phyloP scores from a whole-genome alignment of 1,284 basidiomycete genomes.

The Moesziomyces antarcticus region DNA sequence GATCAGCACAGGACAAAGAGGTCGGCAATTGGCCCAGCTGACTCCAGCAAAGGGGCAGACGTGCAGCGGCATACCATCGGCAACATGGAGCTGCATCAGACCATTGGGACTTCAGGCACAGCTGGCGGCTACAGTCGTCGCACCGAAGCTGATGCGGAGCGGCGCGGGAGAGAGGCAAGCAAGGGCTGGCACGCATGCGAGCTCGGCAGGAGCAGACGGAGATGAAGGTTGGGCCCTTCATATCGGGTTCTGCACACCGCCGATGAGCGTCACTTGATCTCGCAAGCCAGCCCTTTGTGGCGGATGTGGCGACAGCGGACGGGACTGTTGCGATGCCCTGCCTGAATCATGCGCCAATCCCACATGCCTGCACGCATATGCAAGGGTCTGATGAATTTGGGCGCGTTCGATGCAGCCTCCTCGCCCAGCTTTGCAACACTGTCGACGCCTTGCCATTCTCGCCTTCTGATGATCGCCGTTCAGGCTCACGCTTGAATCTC shows the following conservation, averaged over 20 bases:
- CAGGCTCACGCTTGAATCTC: no score
- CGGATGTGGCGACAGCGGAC: background rate
- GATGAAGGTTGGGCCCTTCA: background rate
- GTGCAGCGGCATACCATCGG: background rate
- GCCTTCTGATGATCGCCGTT: background rate
- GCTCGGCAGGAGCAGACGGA: background rate
- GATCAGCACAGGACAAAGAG: background rate
- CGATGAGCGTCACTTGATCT: no score
- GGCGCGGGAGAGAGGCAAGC: background rate
- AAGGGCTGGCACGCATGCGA: background rate
- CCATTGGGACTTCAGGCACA: no score
- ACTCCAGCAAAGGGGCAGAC: background rate
- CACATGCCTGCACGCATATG: constrained; percentile 19
- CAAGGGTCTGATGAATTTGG: constrained; percentile 20
- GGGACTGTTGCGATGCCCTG: background rate
- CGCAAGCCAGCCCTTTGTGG: no score
- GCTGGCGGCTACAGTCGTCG: background rate
- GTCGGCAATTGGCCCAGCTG: background rate
- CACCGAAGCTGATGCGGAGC: no score
- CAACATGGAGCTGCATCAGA: no score
- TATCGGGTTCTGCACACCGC: background rate
- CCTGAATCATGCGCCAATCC: background rate
- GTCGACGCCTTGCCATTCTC: background rate
- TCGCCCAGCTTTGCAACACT: background rate
- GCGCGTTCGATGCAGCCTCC: constrained; percentile 6